Conservation (phyloP, 139 green algal genomes). For the Astrephomene gubernaculifera region DNA sequence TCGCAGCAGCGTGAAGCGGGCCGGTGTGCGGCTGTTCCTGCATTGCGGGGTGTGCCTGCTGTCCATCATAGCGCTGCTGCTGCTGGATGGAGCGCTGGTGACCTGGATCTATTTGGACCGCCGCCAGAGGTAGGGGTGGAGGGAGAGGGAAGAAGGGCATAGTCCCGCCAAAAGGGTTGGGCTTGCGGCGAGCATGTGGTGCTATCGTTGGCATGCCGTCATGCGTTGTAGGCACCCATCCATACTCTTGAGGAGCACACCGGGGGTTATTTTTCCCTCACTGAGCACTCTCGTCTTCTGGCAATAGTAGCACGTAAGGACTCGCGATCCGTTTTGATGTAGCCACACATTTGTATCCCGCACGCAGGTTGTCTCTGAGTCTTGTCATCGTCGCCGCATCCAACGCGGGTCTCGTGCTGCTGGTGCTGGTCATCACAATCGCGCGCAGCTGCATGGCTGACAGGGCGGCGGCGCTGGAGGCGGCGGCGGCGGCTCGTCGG, state of each 20-base stretch:
- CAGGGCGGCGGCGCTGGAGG: conserved; percentile 12
- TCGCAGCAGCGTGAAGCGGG: conserved; percentile 35
- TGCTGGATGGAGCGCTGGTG: conserved; percentile 40
- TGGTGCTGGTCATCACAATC: conserved; percentile 28
- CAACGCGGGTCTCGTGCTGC: conserved; percentile 43
- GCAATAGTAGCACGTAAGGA: too few species aligned
- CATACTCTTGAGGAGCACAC: too few species aligned
- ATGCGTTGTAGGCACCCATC: too few species aligned
- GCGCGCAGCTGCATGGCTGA: conserved; percentile 21
- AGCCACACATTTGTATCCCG: too few species aligned
- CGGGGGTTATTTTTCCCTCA: too few species aligned
- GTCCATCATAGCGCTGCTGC: conserved; percentile 49
- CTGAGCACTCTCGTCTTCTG: too few species aligned
- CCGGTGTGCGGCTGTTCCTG: conserved; percentile 39
- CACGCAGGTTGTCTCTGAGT: conserved; percentile 34
- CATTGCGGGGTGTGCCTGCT: conserved; percentile 53
- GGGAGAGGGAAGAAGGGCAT: too few species aligned
- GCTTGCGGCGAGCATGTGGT: too few species aligned
- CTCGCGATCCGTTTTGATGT: too few species aligned
- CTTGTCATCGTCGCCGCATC: conserved; percentile 39
- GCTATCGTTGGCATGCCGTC: too few species aligned
- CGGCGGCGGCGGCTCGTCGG: background rate
- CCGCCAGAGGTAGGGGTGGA: conserved; percentile 14
- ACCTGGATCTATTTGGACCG: conserved; percentile 33
- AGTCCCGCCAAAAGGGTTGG: too few species aligned